Base-by-base conservation (phyloP, 2,329 filamentous ascomycete genomes). In the Verruconis gallopava region DNA sequence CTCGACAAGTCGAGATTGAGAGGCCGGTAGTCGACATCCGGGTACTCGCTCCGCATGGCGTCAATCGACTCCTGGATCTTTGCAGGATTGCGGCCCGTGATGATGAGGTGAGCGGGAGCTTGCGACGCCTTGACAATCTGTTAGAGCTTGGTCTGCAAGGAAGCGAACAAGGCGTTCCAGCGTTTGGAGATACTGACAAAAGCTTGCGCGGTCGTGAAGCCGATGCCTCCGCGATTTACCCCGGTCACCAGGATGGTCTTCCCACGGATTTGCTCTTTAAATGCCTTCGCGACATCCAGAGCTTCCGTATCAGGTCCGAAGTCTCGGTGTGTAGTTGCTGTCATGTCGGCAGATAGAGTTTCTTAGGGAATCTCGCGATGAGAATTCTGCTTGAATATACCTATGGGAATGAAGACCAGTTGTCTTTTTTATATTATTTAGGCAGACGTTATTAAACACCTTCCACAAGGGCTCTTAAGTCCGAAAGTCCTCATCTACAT, bases 1-100 rank as follows among this genome's bases (percentile, higher is more conserved):
- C 52, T 58, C 3, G 53, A 52, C 5, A 69, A 55, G 41, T 68
- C 61, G 6, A 67, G 15, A 6, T 11, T 5, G 12, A 43, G 11
- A 9, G 12, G 9, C 5, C 18, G 4, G 37, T 11, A 17, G 14
- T 11, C 5, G 5, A 20, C 35, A 6, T 9, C 12, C 9, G 38
- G 38, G 18, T 42, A 5, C 11, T 11, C 5, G 35, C 5, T 14
- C 32, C 21, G 11, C 35, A 42, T 43, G 6, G 11, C 9, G 9
- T 9, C n/a, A 19, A 42, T 13, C 35, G 12, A 36, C 4, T 5
- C 17, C 12, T 12, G 9, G 34, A 42, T 25, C 5, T 17, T 9
- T 5, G 36, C 5, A 6, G 5, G 25, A n/a, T n/a, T 30, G 25
- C 25, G 25, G n/a, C 25, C 25, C 9, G 25, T n/a, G 25, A 30